A percentile compares a stretch with the other conserved stretches of the same genome.
Conservation (phyloP, 2,329 filamentous ascomycete species). For the Hypomyces rosellus region DNA sequence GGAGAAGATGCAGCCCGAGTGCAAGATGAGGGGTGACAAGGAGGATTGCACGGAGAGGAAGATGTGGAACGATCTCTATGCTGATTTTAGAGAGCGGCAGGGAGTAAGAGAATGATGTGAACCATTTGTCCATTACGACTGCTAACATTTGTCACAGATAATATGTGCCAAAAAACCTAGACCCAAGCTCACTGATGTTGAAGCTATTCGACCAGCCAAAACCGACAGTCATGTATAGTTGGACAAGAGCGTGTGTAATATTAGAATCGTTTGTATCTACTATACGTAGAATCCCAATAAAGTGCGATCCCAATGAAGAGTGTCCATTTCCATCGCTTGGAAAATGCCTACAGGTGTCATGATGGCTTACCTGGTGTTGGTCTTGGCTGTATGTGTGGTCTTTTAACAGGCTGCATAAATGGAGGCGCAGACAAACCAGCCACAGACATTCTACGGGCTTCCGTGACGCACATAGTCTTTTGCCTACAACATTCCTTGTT, state of each 20-base stretch:
- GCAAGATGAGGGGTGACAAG: not conserved
- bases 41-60: conserved; percentile 12
- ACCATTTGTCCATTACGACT: not conserved
- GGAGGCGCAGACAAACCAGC: too few species aligned
- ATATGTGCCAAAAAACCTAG: not conserved
- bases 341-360: too few species aligned
- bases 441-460: too few species aligned
- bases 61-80: conserved; percentile 13
- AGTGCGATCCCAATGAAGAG: too few species aligned
- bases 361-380: too few species aligned
- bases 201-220: not conserved
- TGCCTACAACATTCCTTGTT: too few species aligned
- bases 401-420: too few species aligned
- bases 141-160: not conserved
- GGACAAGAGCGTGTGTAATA: not conserved
- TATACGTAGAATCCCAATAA: too few species aligned
- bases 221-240: not conserved
- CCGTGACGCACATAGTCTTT: too few species aligned
- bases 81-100: conserved; percentile 12
- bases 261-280: not conserved
- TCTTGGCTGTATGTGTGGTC: too few species aligned
- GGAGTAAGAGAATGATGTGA: conserved; percentile 1
- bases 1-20: not conserved
- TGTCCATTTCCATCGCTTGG: too few species aligned
- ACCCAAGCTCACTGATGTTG: not conserved